phyloP scores from a whole-genome alignment of 192 early-diverging fungal species.

The Phycomyces nitens region DNA sequence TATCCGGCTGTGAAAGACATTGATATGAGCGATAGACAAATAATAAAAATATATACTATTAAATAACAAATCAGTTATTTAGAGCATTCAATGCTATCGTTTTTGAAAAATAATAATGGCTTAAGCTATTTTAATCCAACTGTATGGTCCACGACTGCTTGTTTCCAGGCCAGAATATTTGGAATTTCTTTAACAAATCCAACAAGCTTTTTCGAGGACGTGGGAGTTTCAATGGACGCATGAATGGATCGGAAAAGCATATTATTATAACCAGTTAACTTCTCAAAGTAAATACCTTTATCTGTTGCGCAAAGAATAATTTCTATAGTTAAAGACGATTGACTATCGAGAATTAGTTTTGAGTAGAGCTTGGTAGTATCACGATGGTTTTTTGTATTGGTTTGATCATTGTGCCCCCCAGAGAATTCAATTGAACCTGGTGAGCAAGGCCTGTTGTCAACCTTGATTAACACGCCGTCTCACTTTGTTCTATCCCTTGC shows the following conservation, averaged over 20 bases:
- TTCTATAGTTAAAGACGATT: background rate
- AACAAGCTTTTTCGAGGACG: conserved; percentile 6
- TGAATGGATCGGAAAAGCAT: conserved; percentile 1
- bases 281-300: conserved; percentile 1
- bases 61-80: background rate
- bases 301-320: background rate
- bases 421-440: conserved; percentile 2
- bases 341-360: conserved; percentile 2
- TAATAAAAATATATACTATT: conserved; percentile 7
- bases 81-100: conserved; percentile 4
- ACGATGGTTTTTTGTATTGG: conserved; percentile 6
- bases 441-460: conserved; percentile 1
- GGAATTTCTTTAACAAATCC: conserved; percentile 2
- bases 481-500: conserved; percentile 4
- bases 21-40: conserved; percentile 9
- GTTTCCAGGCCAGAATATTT: conserved; percentile 9
- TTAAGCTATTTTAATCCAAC: conserved; percentile 6
- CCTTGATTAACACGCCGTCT: conserved; percentile 9
- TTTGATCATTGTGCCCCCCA: background rate
- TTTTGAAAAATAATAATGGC: background rate
- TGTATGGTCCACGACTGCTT: conserved; percentile 3
- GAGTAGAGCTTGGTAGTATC: conserved; percentile 5
- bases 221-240: conserved; percentile 1
- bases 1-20: conserved; percentile 5
- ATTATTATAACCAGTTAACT: conserved; percentile 2